Evolutionary conservation across 768 basidiomycete genomes (phyloP).

Genomic region (Termitomyces bulborhizus): DNA sequence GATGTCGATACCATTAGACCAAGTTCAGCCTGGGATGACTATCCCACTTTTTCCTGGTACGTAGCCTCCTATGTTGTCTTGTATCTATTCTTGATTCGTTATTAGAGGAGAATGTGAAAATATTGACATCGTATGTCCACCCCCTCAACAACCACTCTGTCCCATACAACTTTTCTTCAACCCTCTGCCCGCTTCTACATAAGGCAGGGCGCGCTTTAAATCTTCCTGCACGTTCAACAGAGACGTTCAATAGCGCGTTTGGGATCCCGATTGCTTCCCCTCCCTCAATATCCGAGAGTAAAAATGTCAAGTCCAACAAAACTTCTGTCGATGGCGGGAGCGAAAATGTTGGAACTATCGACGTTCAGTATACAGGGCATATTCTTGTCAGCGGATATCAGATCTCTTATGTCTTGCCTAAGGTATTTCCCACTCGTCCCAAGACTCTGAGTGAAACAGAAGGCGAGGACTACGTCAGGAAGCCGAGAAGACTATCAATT

Average conservation of each 20-base stretch:
- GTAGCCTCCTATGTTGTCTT: constrained; percentile 11
- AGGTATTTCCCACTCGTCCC: constrained; percentile 40
- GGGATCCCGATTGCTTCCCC: constrained; percentile 28
- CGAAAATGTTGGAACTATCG: constrained; percentile 39
- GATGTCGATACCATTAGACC: constrained; percentile 67
- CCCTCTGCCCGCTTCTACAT: constrained; percentile 55
- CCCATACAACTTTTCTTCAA: constrained; percentile 71
- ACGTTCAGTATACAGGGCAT: constrained; percentile 64
- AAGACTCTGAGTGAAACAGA: constrained; percentile 22
- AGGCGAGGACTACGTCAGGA: constrained; percentile 19
- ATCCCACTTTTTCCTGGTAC: constrained; percentile 70
- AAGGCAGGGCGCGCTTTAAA: constrained; percentile 66
- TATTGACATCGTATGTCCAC: constrained; percentile 67
- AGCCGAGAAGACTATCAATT: constrained; percentile 47
- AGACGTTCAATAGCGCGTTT: constrained; percentile 57
- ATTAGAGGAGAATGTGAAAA: constrained; percentile 75
- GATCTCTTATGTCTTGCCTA: constrained; percentile 72
- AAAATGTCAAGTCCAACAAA: constrained; percentile 30
- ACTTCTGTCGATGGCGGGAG: constrained; percentile 20
- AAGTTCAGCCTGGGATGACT: constrained; percentile 56
- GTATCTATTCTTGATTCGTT: not conserved
- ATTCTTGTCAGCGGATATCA: constrained; percentile 74
- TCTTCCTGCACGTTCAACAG: constrained; percentile 51
- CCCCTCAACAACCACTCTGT: constrained; percentile 65
- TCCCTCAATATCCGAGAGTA: constrained; percentile 20